phyloP scores from a whole-genome alignment of 345 rosid genomes.

The Ceriops zippeliana region DNA sequence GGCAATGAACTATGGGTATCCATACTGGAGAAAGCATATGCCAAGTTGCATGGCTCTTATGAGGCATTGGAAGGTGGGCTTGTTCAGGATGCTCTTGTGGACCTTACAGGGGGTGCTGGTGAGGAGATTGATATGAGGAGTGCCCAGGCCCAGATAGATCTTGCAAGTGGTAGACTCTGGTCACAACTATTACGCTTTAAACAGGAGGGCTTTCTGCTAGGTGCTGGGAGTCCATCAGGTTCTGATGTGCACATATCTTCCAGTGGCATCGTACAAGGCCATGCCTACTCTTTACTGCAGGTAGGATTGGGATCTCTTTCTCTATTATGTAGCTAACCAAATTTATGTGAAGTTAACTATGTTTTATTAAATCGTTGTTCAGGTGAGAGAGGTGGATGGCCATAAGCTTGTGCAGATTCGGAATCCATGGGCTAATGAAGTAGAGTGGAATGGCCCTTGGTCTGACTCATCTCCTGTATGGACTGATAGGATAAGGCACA shows the following conservation, averaged over 20 bases:
- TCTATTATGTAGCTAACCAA: background rate
- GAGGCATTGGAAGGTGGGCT: slow-evolving; percentile 99
- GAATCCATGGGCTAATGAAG: slow-evolving; percentile 99
- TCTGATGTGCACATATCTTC: slow-evolving; percentile 98
- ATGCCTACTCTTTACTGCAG: slow-evolving; percentile 96
- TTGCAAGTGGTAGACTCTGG: slow-evolving; percentile 99
- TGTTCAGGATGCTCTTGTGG: slow-evolving; percentile 99
- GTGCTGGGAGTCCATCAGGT: slow-evolving; percentile 99
- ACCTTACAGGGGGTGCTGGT: slow-evolving; percentile 99
- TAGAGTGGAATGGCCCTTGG: slow-evolving; percentile 99
- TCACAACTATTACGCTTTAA: slow-evolving; percentile 95
- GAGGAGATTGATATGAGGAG: slow-evolving; percentile 99
- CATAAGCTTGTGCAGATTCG: slow-evolving; percentile 98
- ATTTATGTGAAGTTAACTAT: background rate
- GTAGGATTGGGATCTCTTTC: slow-evolving; percentile 35
- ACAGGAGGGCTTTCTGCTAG: slow-evolving; percentile 97
- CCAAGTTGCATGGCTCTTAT: slow-evolving; percentile 96
- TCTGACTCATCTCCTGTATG: slow-evolving; percentile 93
- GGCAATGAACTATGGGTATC: slow-evolving; percentile 96
- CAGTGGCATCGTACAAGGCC: slow-evolving; percentile 99
- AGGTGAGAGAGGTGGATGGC: slow-evolving; percentile 99
- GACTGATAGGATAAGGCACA: slow-evolving; percentile 98
- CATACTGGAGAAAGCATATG: slow-evolving; percentile 94
- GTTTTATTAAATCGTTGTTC: slow-evolving; percentile 14
- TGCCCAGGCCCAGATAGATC: slow-evolving; percentile 98